Percentiles rank a stretch among this genome's conserved stretches.
Conservation (phyloP, 2,329 filamentous ascomycete genomes). For the Xylaria sp. region DNA sequence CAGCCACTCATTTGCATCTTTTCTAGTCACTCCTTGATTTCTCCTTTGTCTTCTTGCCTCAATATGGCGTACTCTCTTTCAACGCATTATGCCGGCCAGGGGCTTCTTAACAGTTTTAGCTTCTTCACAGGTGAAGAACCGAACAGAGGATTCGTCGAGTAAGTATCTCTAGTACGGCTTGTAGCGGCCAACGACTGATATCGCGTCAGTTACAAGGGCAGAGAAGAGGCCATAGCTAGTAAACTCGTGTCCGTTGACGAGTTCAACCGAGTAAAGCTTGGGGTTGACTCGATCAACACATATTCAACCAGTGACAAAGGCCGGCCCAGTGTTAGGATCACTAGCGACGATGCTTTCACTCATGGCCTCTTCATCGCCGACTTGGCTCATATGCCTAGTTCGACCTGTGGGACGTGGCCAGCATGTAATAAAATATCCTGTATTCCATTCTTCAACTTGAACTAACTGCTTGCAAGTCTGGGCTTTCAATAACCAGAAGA, state of each 20-base stretch:
- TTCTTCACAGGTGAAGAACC: constrained; percentile 66
- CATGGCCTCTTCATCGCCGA: constrained; percentile 77
- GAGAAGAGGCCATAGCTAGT: constrained; percentile 52
- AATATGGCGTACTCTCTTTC: constrained; percentile 48
- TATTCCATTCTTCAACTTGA: not conserved
- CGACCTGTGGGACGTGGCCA: constrained; percentile 78
- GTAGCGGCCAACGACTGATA: constrained; percentile 1
- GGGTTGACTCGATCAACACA: constrained; percentile 56
- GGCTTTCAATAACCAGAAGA: constrained; percentile 53
- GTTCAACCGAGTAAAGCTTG: constrained; percentile 56
- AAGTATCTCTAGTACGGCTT: constrained; percentile 53
- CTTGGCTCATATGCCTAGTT: constrained; percentile 76
- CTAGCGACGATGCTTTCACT: constrained; percentile 70
- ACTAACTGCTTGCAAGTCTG: constrained; percentile 57
- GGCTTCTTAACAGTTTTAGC: constrained; percentile 55
- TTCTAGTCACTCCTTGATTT: constrained; percentile 45
- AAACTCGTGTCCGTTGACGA: constrained; percentile 57
- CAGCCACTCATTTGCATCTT: constrained; percentile 33
- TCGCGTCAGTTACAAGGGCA: constrained; percentile 56
- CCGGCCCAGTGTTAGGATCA: constrained; percentile 71
- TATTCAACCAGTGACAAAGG: constrained; percentile 53
- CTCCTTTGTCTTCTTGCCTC: constrained; percentile 19
- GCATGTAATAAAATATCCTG: constrained; percentile 61
- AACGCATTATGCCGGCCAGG: constrained; percentile 48
- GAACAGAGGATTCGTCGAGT: constrained; percentile 74